Base-by-base conservation (phyloP, 148 eudicot genomes). In the Cornus suecica region DNA sequence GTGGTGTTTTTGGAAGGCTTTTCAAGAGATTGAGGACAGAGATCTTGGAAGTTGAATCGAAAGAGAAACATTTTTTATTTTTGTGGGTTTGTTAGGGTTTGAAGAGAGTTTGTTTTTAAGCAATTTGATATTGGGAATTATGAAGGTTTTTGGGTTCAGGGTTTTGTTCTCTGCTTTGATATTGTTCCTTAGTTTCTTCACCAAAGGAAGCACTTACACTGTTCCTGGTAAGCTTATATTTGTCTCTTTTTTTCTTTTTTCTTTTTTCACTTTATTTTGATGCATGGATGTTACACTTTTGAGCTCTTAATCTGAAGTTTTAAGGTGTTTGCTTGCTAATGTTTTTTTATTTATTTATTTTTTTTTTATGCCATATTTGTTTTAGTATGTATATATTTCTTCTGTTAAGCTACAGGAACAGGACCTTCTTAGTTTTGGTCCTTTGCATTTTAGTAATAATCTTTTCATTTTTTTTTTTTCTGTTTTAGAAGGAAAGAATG, bases 71-170 rank as follows among this genome's bases (percentile, higher is more conserved):
- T 45, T 45, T 4, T 45, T 45, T 2, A 2, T 13, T 4, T 45
- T 11, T 45, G 51, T 25, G 37, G 45, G n/a, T 23, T 37, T 68
- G 51, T 67, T 67, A 34, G 56, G 68, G 60, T 77, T 32, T 2
- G n/a, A 31, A 32, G 41, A 68, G 22, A 66, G 26, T 48, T 69
- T 62, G 66, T 24, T 70, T 37, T 41, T 45, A 41, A 16, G 70
- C n/a, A 26, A 32, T 32, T 15, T 24, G 24, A 34, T 51, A n/a
- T 56, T 65, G 60, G 45, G 8, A 54, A 74, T 65, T 18, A 81
- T 77, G 85, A 82, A 78, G 79, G 22, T 41, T 70, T 65, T 69
- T 82, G 84, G 84, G 18, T 58, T 74, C 15, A 65, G 73, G 67
- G 77, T 78, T 56, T 65, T 78, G 76, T 66, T 78, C 37, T 76